Conservation (phyloP, 352 stramenopile species). For the Phytophthora foliorum region DNA sequence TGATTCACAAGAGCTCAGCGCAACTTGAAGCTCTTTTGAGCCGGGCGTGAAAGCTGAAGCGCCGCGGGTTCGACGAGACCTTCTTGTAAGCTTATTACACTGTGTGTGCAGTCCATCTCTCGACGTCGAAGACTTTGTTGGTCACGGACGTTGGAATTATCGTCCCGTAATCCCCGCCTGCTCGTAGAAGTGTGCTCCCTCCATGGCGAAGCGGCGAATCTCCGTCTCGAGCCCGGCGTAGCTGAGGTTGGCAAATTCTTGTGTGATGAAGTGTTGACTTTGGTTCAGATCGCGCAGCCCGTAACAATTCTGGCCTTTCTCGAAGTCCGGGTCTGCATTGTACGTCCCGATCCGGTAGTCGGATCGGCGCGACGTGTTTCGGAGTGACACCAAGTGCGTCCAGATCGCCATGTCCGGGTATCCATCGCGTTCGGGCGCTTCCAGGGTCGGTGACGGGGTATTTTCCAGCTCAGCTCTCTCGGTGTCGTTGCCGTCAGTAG, state of each 20-base stretch:
- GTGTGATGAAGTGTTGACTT: slow-evolving; percentile 44
- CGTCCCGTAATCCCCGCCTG: slow-evolving; percentile 25
- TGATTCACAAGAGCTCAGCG: neutral
- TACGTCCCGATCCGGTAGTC: slow-evolving; percentile 68
- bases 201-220: slow-evolving; percentile 44
- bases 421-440: slow-evolving; percentile 27
- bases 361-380: slow-evolving; percentile 38
- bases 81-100: too few species aligned
- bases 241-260: slow-evolving; percentile 43
- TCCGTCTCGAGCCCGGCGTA: slow-evolving; percentile 42
- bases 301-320: slow-evolving; percentile 65
- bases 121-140: too few species aligned
- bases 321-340: slow-evolving; percentile 46
- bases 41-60: slow-evolving; percentile 1
- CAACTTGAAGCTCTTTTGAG: slow-evolving; percentile 3
- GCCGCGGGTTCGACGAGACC: too few species aligned
- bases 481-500: slow-evolving; percentile 1
- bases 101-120: neutral
- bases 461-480: slow-evolving; percentile 4
- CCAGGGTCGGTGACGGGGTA: slow-evolving; percentile 33
- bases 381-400: slow-evolving; percentile 72
- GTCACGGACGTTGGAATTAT: slow-evolving; percentile 2
- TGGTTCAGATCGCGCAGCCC: slow-evolving; percentile 46
- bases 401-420: slow-evolving; percentile 62
- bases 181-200: slow-evolving; percentile 40